Conservation (phyloP, 2,329 filamentous ascomycete genomes). For the Colletotrichum sp. region DNA sequence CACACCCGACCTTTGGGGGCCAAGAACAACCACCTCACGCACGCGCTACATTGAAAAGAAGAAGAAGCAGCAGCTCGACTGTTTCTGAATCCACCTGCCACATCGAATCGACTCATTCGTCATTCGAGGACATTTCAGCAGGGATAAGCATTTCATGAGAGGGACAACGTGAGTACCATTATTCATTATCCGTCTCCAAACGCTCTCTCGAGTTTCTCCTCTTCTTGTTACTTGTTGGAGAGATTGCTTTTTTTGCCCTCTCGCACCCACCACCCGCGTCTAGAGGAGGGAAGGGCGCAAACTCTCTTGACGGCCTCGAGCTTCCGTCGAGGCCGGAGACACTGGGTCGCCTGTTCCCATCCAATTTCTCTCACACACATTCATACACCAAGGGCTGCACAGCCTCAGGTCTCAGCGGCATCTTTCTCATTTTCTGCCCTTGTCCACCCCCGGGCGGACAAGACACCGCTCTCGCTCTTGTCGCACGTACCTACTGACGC, state of each 20-base stretch:
- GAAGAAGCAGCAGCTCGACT: not conserved
- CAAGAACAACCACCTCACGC: not conserved
- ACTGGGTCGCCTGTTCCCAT: constrained; percentile 9
- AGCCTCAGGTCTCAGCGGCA: constrained; percentile 18
- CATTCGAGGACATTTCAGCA: not conserved
- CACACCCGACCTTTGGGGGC: not conserved
- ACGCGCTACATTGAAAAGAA: not conserved
- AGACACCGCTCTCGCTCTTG: constrained; percentile 18
- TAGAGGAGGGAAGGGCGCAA: not conserved
- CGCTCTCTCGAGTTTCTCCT: constrained; percentile 18
- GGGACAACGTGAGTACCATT: not conserved
- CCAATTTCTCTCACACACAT: constrained; percentile 20
- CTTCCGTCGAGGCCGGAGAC: constrained; percentile 8
- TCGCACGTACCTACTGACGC: constrained; percentile 22
- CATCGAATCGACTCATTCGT: not conserved
- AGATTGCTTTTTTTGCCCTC: not conserved
- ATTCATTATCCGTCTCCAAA: not conserved
- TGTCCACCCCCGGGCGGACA: constrained; percentile 18
- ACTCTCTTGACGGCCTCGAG: constrained; percentile 7
- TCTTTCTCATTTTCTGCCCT: constrained; percentile 21
- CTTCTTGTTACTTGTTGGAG: constrained; percentile 2
- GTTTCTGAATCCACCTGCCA: not conserved
- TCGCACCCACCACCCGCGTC: not conserved
- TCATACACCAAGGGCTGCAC: constrained; percentile 20
- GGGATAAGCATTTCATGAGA: not conserved